Conservation (phyloP, 78 protist genomes). For the Protostelium mycophagum region DNA sequence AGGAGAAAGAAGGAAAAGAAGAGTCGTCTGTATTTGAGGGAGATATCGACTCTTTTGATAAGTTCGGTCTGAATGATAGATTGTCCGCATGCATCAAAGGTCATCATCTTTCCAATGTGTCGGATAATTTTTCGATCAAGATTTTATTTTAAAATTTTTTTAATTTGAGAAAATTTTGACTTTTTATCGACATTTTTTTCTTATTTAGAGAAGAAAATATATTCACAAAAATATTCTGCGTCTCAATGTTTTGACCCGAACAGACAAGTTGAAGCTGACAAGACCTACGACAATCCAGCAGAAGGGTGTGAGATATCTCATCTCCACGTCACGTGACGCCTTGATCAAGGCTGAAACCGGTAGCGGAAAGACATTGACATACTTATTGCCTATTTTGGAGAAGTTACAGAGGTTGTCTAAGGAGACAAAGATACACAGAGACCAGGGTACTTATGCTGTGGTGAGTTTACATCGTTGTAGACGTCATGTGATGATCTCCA, state of each 20-base stretch:
- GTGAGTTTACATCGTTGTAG: too few species aligned
- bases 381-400: slow-evolving; percentile 76
- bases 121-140: too few species aligned
- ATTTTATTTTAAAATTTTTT: neutral
- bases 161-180: neutral
- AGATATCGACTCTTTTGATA: neutral
- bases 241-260: slow-evolving; percentile 3
- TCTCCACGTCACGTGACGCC: slow-evolving; percentile 53
- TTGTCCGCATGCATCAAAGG: neutral
- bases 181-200: slow-evolving; percentile 2
- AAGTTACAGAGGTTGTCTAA: slow-evolving; percentile 13
- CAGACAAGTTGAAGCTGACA: neutral
- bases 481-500: neutral
- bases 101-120: neutral
- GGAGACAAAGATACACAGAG: neutral
- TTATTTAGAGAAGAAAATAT: slow-evolving; percentile 2
- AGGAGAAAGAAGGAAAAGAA: neutral
- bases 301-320: slow-evolving; percentile 1
- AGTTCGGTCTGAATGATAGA: neutral
- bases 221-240: neutral
- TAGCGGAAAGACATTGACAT: slow-evolving; percentile 91
- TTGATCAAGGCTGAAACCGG: slow-evolving; percentile 81
- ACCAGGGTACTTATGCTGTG: neutral
- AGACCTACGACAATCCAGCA: neutral
- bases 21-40: neutral